phyloP scores from a whole-genome alignment of 2,329 filamentous ascomycete species.

The Fusarium phyllophilum region DNA sequence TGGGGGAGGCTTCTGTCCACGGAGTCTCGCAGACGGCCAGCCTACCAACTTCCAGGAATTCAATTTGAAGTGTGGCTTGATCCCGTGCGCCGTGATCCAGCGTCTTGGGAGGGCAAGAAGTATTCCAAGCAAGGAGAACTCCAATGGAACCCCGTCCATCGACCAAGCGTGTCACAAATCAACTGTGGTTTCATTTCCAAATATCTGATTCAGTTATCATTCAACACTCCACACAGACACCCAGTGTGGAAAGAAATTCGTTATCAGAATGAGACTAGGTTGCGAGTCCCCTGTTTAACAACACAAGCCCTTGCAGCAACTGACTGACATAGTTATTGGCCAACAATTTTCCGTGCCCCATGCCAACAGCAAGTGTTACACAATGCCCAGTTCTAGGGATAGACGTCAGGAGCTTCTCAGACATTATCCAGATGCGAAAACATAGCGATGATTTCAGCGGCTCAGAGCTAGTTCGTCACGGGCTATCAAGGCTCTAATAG shows the following conservation, averaged over 20 bases:
- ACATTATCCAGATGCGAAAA: not conserved
- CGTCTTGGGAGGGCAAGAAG: not conserved
- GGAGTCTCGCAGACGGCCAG: not conserved
- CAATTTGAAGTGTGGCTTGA: not conserved
- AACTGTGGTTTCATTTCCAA: not conserved
- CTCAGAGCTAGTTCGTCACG: not conserved
- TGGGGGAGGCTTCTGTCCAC: not conserved
- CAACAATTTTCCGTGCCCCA: conserved; percentile 27
- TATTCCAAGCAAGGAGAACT: not conserved
- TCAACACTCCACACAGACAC: not conserved
- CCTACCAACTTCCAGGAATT: not conserved
- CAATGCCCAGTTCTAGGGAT: conserved; percentile 5
- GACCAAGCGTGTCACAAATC: not conserved
- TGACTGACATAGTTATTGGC: conserved; percentile 23
- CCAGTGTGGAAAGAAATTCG: not conserved
- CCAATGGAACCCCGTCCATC: not conserved
- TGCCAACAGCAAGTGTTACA: conserved; percentile 18
- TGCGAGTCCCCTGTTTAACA: conserved; percentile 1
- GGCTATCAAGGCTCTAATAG: not conserved
- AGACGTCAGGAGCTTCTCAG: not conserved
- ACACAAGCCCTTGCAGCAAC: conserved; percentile 4
- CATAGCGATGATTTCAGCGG: not conserved
- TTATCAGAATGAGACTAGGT: conserved; percentile 17
- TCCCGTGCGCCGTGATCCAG: not conserved
- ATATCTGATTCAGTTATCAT: not conserved